Conservation (phyloP, 176 grass and related monocot species). For the Avena sativa region DNA sequence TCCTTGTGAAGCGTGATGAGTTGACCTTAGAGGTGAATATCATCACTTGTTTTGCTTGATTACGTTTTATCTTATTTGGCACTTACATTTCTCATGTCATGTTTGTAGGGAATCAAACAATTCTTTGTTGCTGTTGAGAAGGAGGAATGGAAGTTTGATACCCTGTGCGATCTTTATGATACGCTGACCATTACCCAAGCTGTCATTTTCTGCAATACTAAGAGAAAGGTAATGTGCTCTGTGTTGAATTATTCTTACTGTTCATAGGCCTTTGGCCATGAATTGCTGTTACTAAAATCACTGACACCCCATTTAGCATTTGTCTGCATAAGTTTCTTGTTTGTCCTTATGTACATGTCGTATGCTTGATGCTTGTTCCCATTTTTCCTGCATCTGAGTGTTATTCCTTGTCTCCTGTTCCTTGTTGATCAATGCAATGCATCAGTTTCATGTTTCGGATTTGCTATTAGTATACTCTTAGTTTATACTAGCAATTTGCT, state of each 20-base stretch:
- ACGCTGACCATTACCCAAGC: slow-evolving; percentile 97
- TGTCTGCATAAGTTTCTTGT: background rate
- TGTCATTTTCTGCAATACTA: slow-evolving; percentile 99
- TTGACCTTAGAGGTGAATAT: slow-evolving; percentile 92
- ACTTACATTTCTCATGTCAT: slow-evolving; percentile 17
- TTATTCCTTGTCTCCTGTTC: background rate
- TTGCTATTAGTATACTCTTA: background rate
- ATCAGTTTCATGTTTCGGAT: too few species aligned
- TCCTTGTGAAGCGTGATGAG: slow-evolving; percentile 99
- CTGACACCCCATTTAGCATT: background rate
- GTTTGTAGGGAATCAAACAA: slow-evolving; percentile 91
- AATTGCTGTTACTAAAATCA: background rate
- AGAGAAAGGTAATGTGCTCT: slow-evolving; percentile 69
- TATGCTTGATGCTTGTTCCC: background rate
- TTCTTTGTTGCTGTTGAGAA: slow-evolving; percentile 99
- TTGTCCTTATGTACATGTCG: background rate
- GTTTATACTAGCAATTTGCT: background rate
- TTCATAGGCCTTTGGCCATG: background rate
- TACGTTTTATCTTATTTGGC: background rate
- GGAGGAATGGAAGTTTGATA: slow-evolving; percentile 99
- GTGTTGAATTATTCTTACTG: background rate
- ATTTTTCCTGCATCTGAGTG: background rate
- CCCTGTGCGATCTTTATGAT: slow-evolving; percentile 96
- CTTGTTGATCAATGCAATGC: background rate
- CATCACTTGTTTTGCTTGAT: slow-evolving; percentile 14